phyloP scores from a whole-genome alignment of 345 rosid genomes.

The Conringia planisiliqua region DNA sequence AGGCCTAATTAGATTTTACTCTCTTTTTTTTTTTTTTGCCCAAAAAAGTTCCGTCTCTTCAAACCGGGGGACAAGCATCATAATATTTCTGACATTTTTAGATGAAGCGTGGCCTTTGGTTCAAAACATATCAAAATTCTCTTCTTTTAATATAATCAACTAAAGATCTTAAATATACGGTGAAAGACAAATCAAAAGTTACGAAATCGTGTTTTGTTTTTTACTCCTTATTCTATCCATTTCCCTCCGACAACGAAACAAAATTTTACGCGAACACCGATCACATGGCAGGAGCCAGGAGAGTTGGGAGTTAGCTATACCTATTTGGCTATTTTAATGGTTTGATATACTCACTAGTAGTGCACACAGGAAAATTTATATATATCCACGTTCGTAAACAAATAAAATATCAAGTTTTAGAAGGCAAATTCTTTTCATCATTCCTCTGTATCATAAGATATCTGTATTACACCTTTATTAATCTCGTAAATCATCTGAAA shows the following conservation, averaged over 20 bases:
- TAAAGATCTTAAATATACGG: neutral
- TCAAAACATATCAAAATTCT: neutral
- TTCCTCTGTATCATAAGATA: neutral
- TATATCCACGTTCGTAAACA: neutral
- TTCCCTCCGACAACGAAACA: neutral
- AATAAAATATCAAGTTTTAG: neutral
- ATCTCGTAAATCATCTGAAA: neutral
- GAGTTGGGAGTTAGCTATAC: neutral
- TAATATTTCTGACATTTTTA: neutral
- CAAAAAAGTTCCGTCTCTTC: neutral
- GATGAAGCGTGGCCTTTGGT: neutral
- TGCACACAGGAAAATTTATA: neutral
- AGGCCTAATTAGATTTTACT: neutral
- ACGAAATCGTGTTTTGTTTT: too few species aligned
- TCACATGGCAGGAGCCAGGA: neutral
- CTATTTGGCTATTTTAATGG: neutral
- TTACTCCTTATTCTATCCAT: neutral
- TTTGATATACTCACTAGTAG: too few species aligned
- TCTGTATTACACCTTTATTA: constrained; percentile 11
- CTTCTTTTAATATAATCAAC: neutral
- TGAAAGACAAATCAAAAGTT: too few species aligned
- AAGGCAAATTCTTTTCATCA: neutral
- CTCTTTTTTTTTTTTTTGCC: neutral
- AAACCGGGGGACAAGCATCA: neutral
- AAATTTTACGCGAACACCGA: neutral